These are phyloP conservation scores for Bruguiera sexangula DNA, from an alignment of 345 rosid species.

Conservation along the genomic window DNA sequence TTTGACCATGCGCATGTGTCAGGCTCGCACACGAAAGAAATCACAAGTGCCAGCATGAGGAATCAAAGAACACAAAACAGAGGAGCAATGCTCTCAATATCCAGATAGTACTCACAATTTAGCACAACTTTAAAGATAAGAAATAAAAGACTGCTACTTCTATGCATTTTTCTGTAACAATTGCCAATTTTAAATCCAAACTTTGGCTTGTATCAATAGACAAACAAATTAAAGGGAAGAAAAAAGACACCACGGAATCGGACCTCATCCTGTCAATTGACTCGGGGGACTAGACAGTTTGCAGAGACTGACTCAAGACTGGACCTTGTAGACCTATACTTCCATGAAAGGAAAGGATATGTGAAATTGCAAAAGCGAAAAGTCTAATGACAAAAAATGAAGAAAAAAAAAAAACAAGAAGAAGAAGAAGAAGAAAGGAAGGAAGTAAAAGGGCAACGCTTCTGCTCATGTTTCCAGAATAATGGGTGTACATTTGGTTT, in stretches of 20 bases:
- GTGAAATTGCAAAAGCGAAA: conserved; percentile 13
- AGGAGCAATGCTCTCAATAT: background rate
- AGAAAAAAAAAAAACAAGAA: background rate
- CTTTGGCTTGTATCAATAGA: conserved; percentile 36
- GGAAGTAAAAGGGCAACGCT: conserved; percentile 56
- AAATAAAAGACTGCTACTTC: conserved; percentile 33
- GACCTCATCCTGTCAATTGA: conserved; percentile 28
- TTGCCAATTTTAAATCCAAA: conserved; percentile 28
- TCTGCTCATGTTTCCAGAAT: conserved; percentile 50
- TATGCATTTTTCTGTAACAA: conserved; percentile 38
- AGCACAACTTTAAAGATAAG: conserved; percentile 15
- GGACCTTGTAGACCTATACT: conserved; percentile 21
- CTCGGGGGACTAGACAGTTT: conserved; percentile 14
- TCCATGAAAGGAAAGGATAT: conserved; percentile 7
- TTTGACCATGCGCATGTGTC: too few relatives aligned
- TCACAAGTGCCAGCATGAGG: background rate
- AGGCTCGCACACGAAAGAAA: too few relatives aligned
- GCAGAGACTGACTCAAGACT: background rate
- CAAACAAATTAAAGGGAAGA: conserved; percentile 27
- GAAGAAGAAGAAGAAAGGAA: background rate
- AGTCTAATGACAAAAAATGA: background rate
- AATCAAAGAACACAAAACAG: background rate
- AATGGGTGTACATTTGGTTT: background rate
- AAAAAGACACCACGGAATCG: conserved; percentile 4
- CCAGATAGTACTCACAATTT: too few relatives aligned